A percentile compares a stretch with the other conserved stretches of the same genome.
Evolutionary conservation across 1,284 basidiomycete species (phyloP).

Genomic region (Fomitopsis betulina): DNA sequence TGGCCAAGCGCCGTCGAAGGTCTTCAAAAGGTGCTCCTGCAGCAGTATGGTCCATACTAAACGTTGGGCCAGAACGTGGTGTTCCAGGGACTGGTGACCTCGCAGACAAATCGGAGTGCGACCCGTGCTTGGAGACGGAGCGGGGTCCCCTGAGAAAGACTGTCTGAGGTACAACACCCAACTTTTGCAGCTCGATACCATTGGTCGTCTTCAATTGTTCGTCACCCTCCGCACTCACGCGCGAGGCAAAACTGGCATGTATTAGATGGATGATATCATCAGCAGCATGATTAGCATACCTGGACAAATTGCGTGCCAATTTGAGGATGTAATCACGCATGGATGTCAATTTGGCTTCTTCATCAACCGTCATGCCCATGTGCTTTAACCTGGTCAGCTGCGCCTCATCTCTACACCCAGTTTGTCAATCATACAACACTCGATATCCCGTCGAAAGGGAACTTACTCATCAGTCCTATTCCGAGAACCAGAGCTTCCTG

Average conservation of each 20-base stretch:
- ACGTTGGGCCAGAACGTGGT: conserved; percentile 38
- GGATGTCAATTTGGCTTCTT: conserved; percentile 79
- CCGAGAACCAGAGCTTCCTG: conserved; percentile 34
- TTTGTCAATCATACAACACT: conserved; percentile 1
- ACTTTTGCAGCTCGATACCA: conserved; percentile 73
- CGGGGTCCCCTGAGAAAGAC: conserved; percentile 79
- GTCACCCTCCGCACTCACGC: conserved; percentile 56
- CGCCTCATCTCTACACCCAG: conserved; percentile 59
- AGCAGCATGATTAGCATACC: conserved; percentile 32
- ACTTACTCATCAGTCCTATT: conserved; percentile 70
- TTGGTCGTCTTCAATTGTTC: conserved; percentile 64
- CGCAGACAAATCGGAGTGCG: conserved; percentile 29
- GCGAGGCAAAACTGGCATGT: conserved; percentile 53
- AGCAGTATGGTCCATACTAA: conserved; percentile 39
- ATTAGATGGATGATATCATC: not conserved
- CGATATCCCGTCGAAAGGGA: too few relatives aligned
- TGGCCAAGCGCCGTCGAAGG: conserved; percentile 62
- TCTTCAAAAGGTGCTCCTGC: conserved; percentile 67
- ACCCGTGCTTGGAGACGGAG: conserved; percentile 31
- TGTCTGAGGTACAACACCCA: conserved; percentile 91
- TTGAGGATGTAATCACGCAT: conserved; percentile 88
- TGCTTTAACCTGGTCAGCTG: conserved; percentile 73
- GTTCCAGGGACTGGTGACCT: conserved; percentile 43
- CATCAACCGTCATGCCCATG: conserved; percentile 74
- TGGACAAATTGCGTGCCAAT: conserved; percentile 65